Evolutionary conservation across 371 early-diverging fungal genomes (phyloP), one percentile per base, ranked within the genome.

Genomic region (Rhizopus stolonifer): DNA sequence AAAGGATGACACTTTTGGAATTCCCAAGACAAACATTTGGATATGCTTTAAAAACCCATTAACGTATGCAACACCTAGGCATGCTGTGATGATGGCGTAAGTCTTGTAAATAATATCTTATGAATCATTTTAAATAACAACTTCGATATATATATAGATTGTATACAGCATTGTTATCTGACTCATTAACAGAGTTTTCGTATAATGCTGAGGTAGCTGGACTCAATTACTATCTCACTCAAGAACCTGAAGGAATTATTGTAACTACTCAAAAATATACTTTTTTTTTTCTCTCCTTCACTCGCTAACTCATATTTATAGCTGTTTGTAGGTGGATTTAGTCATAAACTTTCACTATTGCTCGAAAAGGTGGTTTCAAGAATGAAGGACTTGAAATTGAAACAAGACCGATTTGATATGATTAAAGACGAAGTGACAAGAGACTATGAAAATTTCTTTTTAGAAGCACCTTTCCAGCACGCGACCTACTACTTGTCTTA

Each of bases 161-260:
- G 43, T 91, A 84, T 65, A 79, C 81, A 4, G 80, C 83, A 32
- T 60, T 93, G 11, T 54, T 95, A 26, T 81, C 80, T 34, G 94
- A 96, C 64, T 77, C 80, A 1, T 64, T 97, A 51, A 88, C 80
- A 38, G 92, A 93, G 63, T 85, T 82, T 39, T 77, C 87, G 0
- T 96, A 96, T 63, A 87, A 89, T 58, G 98, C 96, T 0, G 85
- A 87, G 44, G 74, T 89, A 19, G 93, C 95, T 5, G 96, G 95
- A 0, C 71, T 94, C 34, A 64, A 70, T 22, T 93, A 88, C 48
- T 70, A 67, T n/a, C 57, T 94, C 23, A 74, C 80, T n/a, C 79
- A 73, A 45, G 71, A 72, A 8, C 47, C 69, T 18, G 77, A 87
- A 49, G 89, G 91, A 15, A 67, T 89, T 22, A 49, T 69, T 34